phyloP scores from a whole-genome alignment of 768 basidiomycete species.

The Dacryopinax spathularia region DNA sequence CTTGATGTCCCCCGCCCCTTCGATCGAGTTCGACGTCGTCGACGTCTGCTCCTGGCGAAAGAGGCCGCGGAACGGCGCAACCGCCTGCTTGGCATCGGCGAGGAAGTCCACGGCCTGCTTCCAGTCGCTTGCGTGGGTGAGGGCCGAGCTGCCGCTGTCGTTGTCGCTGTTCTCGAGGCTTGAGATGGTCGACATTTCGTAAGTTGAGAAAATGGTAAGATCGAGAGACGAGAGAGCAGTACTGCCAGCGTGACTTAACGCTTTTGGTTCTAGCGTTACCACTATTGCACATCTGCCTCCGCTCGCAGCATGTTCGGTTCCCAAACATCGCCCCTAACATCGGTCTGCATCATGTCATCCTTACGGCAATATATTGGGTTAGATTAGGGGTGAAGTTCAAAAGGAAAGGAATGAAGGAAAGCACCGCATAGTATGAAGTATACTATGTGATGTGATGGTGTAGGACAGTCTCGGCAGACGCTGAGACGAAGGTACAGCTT shows the following conservation, averaged over 20 bases:
- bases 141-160: neutral
- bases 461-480: too few relatives aligned
- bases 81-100: neutral
- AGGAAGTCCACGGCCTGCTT: neutral
- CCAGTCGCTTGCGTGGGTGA: neutral
- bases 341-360: neutral
- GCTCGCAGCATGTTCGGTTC: neutral
- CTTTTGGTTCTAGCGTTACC: neutral
- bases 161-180: neutral
- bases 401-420: neutral
- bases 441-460: neutral
- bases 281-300: neutral
- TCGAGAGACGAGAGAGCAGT: neutral
- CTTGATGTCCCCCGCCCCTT: neutral
- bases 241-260: neutral
- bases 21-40: neutral
- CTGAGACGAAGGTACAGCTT: too few relatives aligned
- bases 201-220: neutral
- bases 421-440: neutral
- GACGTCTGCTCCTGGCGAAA: neutral
- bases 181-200: neutral
- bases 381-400: neutral
- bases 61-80: neutral
- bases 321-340: neutral
- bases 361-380: neutral